Base-by-base conservation (phyloP, 2,329 filamentous ascomycete species). In the Coniella vitis region DNA sequence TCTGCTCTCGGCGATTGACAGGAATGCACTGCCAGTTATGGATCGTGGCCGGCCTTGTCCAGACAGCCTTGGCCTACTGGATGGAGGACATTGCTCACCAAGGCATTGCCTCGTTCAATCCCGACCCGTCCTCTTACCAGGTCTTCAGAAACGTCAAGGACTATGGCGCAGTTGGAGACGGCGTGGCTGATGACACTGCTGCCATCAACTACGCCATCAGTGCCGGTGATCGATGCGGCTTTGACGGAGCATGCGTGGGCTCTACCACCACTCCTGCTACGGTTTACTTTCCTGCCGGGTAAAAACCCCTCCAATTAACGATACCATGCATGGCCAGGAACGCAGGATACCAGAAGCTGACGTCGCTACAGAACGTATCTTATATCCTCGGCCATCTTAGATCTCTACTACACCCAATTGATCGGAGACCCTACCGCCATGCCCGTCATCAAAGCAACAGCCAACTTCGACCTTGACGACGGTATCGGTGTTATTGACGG, bases 371-470 rank as follows among this genome's bases (percentile, higher is more conserved):
- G 52, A 8, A 88, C 83, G 3, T 91, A 90, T 60, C 59, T 83
- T 3, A 78, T 90, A 50, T 83, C 76, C 47, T 75, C 69, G 56
- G 83, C 86, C 4, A 81, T 91, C 52, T 66, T 87, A 43, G 78
- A 85, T 63, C 82, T 83, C 67, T 93, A 90, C 68, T 88, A 89
- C 63, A 90, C 87, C 3, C 84, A 88, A 62, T 73, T 91, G 53
- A 74, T 89, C 25, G 86, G 86, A 22, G 83, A 90, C 61, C 79
- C 84, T 4, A 77, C 70, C 21, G 63, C 75, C 54, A 71, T 77
- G 55, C 69, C 84, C 9, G 67, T 73, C 19, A 71, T 84, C 51
- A 76, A 76, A 55, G 78, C 75, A 2, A 66, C 71, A 1, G 52
- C 71, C 0, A 65, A 61, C 34, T 84, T 84, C 56, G 44, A 54